Conservation (phyloP, 1,139 yeast species). For the Candida frijolesensis region DNA sequence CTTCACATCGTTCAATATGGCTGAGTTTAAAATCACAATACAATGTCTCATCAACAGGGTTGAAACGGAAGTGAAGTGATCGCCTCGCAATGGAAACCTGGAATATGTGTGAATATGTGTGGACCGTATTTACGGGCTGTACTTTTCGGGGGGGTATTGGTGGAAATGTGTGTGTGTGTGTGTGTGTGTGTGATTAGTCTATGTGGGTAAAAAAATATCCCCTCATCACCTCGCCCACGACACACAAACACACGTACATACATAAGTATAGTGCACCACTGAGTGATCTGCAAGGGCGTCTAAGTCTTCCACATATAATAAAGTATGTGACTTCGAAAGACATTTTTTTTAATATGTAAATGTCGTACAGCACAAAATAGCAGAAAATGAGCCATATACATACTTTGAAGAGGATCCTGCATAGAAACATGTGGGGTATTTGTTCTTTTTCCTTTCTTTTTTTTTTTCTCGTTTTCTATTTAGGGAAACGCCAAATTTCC, state of each 20-base stretch:
- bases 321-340: background rate
- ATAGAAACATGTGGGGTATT: constrained; percentile 2
- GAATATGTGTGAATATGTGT: background rate
- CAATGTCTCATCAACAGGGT: background rate
- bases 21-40: background rate
- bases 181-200: background rate
- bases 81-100: background rate
- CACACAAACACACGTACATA: no score
- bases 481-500: background rate
- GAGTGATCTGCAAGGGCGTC: background rate
- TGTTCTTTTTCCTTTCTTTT: background rate
- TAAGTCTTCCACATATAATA: background rate
- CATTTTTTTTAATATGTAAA: background rate
- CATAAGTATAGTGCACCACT: background rate
- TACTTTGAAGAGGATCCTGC: background rate
- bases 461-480: background rate
- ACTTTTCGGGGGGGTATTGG: background rate
- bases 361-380: background rate
- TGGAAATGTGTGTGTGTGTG: background rate
- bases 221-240: background rate
- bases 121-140: background rate
- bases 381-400: background rate
- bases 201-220: background rate
- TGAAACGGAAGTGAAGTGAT: background rate
- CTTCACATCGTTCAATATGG: background rate